A percentile compares a stretch with the other conserved stretches of the same genome.
Evolutionary conservation across 1,284 basidiomycete species (phyloP).

Genomic region (Anthracocystis setariae): DNA sequence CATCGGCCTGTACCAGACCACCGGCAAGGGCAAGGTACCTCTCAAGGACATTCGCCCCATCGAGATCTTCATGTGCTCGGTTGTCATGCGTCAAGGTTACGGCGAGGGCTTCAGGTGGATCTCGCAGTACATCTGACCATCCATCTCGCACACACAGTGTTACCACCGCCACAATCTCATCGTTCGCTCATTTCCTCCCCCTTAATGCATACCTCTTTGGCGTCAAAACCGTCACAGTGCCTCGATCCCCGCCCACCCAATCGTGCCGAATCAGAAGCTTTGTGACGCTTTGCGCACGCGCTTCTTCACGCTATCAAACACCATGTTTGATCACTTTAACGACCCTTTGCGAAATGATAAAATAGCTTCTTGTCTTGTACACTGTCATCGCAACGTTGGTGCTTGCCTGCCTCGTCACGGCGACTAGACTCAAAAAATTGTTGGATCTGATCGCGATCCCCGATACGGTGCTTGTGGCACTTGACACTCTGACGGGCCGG

Average conservation of each 20-base stretch:
- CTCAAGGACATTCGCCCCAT: conserved; percentile 96
- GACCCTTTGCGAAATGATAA: background rate
- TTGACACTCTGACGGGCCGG: no score
- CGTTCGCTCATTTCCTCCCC: background rate
- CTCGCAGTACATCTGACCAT: conserved; percentile 80
- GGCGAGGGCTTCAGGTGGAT: conserved; percentile 99
- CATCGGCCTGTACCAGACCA: conserved; percentile 96
- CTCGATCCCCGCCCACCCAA: background rate
- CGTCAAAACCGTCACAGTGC: background rate
- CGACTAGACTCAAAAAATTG: no score
- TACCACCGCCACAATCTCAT: background rate
- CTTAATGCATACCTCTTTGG: background rate
- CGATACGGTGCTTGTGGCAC: no score
- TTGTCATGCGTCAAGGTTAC: conserved; percentile 98
- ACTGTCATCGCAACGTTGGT: no score
- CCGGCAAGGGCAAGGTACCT: conserved; percentile 97
- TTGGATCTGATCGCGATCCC: no score
- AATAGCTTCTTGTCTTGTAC: background rate
- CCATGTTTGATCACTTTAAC: background rate
- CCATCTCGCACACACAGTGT: background rate
- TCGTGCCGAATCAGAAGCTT: background rate
- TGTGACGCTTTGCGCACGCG: background rate
- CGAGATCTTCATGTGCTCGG: conserved; percentile 99
- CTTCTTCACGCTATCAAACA: background rate
- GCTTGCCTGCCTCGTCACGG: background rate